phyloP scores from a whole-genome alignment of 208 protist genomes.

The Trypanosoma lewisi region DNA sequence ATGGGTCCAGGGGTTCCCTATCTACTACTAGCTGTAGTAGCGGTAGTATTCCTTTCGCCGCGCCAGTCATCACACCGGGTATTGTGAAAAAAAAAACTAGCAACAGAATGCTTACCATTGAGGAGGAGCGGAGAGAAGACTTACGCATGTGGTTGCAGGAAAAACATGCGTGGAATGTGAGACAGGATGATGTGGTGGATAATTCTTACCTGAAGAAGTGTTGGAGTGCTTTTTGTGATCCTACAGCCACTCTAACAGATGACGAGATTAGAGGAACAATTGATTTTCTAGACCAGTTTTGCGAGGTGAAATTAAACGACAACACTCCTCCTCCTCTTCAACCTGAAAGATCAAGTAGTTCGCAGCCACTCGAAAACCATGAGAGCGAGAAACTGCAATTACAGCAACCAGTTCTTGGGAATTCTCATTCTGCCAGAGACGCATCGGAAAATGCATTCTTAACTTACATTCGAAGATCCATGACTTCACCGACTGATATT shows the following conservation, averaged over 20 bases:
- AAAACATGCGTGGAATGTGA: background rate
- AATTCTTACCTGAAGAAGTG: conserved; percentile 9
- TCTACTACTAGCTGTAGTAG: background rate
- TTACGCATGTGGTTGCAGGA: conserved; percentile 18
- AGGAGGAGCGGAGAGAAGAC: conserved; percentile 8
- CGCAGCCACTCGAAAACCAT: background rate
- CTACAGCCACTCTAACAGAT: conserved; percentile 14
- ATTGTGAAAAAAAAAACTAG: background rate
- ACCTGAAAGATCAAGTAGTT: background rate
- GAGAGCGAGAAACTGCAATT: background rate
- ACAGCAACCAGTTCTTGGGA: background rate
- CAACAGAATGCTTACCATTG: background rate
- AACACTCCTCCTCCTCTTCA: too few relatives aligned
- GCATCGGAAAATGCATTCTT: conserved; percentile 21
- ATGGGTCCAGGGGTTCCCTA: background rate
- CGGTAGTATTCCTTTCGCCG: background rate
- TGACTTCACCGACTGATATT: conserved; percentile 4
- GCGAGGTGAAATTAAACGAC: conserved; percentile 21
- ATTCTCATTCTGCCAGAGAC: background rate
- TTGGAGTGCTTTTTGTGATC: conserved; percentile 28
- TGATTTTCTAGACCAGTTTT: conserved; percentile 23
- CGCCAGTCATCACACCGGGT: background rate
- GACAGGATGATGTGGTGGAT: background rate
- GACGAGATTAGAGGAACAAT: conserved; percentile 20
- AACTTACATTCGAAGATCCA: background rate